Evolutionary conservation across 495 filamentous ascomycete species (phyloP).

Genomic region (Aspergillus avenaceus): DNA sequence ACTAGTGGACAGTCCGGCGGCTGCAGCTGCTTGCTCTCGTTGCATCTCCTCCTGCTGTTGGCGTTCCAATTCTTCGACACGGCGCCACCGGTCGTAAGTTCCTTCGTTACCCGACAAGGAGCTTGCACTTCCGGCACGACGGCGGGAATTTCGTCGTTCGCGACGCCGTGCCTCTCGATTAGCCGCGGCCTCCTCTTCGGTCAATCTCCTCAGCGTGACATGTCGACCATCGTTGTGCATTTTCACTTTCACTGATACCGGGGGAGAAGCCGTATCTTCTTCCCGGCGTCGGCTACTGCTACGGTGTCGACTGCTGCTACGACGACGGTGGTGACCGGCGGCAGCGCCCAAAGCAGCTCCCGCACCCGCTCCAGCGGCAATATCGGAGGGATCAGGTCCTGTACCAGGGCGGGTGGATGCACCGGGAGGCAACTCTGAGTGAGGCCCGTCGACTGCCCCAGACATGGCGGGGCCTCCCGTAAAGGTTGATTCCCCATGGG

Average conservation of each 20-base stretch:
- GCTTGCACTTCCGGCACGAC: conserved; percentile 41
- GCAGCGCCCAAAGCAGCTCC: conserved; percentile 35
- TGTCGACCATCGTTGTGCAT: conserved; percentile 76
- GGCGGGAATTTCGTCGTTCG: conserved; percentile 38
- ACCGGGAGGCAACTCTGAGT: conserved; percentile 42
- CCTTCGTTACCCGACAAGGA: conserved; percentile 43
- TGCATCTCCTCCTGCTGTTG: conserved; percentile 47
- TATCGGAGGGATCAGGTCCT: conserved; percentile 25
- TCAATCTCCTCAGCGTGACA: conserved; percentile 75
- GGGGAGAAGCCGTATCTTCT: conserved; percentile 49
- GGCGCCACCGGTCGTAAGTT: conserved; percentile 45
- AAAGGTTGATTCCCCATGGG: conserved; percentile 27
- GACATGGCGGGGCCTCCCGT: conserved; percentile 31
- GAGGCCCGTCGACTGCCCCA: conserved; percentile 26
- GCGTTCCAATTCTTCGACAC: conserved; percentile 48
- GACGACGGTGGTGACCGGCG: conserved; percentile 34
- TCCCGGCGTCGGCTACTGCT: conserved; percentile 26
- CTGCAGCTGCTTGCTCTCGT: conserved; percentile 36
- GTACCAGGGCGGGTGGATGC: conserved; percentile 45
- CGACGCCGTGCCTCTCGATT: conserved; percentile 52
- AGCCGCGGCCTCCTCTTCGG: conserved; percentile 73
- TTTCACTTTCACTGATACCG: conserved; percentile 75
- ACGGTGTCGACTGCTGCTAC: conserved; percentile 36
- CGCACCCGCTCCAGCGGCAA: conserved; percentile 40
- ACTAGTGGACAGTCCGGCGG: conserved; percentile 13